Percentiles rank a stretch among this genome's conserved stretches.
These are phyloP conservation scores for Oryza meridionalis DNA, from an alignment of 176 grass and related monocot genomes.

Conservation along the genomic window DNA sequence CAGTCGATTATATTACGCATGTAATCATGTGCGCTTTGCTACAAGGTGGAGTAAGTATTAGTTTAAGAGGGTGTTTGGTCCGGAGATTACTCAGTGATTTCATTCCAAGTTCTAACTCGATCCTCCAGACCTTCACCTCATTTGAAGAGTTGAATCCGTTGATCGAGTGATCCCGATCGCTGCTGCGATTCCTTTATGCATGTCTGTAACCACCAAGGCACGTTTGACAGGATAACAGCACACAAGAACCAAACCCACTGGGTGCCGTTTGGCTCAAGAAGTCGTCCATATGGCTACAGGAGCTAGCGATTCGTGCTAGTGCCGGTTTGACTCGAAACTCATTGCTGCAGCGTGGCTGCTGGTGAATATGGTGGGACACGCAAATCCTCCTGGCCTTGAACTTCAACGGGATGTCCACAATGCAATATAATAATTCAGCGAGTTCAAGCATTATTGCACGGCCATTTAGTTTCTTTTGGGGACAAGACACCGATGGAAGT, in stretches of 20 bases:
- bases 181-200: too few relatives aligned
- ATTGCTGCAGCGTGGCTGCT: constrained; percentile 14
- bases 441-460: constrained; percentile 27
- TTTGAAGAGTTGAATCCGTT: neutral
- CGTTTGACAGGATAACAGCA: neutral
- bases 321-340: constrained; percentile 39
- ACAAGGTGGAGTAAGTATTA: neutral
- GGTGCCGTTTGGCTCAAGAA: neutral
- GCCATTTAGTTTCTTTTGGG: neutral
- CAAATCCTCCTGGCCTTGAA: neutral
- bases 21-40: constrained; percentile 2
- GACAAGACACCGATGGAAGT: constrained; percentile 1
- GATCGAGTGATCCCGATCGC: neutral
- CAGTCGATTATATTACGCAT: neutral
- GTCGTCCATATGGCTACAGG: neutral
- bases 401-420: constrained; percentile 33
- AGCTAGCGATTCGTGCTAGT: neutral
- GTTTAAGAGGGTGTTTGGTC: neutral
- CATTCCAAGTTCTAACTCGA: neutral
- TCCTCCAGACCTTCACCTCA: neutral
- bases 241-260: neutral
- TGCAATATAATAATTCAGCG: constrained; percentile 1
- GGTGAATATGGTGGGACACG: constrained; percentile 23
- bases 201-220: too few relatives aligned
- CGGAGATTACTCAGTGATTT: neutral